Base-by-base conservation (phyloP, 352 stramenopile genomes). In the Pythium scleroteichum region DNA sequence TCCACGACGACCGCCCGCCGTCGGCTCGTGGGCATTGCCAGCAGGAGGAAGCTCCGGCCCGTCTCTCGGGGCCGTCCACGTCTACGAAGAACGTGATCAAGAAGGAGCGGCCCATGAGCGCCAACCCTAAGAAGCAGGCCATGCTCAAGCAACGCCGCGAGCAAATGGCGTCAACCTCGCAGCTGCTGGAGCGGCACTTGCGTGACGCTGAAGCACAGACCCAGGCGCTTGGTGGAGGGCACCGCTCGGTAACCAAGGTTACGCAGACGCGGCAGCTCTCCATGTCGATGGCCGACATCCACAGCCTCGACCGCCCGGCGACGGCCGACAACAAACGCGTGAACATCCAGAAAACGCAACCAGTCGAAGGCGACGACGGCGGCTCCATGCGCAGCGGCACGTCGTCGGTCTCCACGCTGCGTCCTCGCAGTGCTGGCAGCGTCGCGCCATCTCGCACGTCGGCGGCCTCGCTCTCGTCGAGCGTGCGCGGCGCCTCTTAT, bases 141-240 rank as follows among this genome's bases (percentile, higher is more conserved):
- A 75, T 87, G 68, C 53, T 91, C 38, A 78, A 85, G 51, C 77
- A 91, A 49, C 68, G 77, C 5, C 81, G 81, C n/a, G 72, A 85
- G 45, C 67, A 78, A 35, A 44, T 57, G 42, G n/a, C 53, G 2
- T 64, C 58, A 5, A 53, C 58, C 4, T 53, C 59, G 14, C 58
- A 62, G 22, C 41, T 67, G 17, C 38, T 72, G 29, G 58, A 68
- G 47, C 16, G 33, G 1, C 52, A 72, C 24, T 16, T 59, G 14
- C 32, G 35, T 2, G 64, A 71, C 33, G 48, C 26, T 6, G 29
- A 67, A 29, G 14, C 19, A 17, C 24, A 56, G 40, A 26, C 27
- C 39, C 17, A 40, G 24, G 4, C 52, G 17, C 45, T 41, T 26
- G 53, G 14, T 23, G 49, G 32, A 8, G 67, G 55, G 20, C 49